Evolutionary conservation across 164 flowering plant species (phyloP).

Genomic region (Annona cherimola): DNA sequence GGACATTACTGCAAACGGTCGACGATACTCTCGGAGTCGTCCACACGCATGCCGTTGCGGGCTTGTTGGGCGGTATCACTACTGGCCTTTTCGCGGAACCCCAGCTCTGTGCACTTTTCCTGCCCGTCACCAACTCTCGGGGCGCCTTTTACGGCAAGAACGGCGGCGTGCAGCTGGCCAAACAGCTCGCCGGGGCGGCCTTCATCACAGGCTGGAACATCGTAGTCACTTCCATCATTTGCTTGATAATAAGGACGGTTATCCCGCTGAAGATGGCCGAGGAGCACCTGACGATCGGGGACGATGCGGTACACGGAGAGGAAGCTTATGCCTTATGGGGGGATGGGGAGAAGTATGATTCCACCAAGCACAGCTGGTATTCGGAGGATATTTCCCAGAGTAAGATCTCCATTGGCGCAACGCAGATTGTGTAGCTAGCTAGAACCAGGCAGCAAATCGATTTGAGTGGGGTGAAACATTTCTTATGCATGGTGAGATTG

Average conservation of each 20-base stretch:
- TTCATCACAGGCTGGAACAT: conserved; percentile 36
- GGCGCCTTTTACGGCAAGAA: conserved; percentile 27
- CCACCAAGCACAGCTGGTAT: conserved; percentile 21
- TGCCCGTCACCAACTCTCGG: conserved; percentile 27
- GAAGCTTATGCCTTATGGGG: conserved; percentile 41
- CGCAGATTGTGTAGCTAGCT: conserved; percentile 15
- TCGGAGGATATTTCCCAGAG: conserved; percentile 17
- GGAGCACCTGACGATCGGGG: conserved; percentile 30
- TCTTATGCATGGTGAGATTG: too few species aligned
- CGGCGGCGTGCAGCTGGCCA: conserved; percentile 27
- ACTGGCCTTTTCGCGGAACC: conserved; percentile 45
- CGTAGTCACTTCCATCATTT: conserved; percentile 26
- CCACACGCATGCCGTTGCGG: conserved; percentile 61
- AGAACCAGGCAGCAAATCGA: background rate
- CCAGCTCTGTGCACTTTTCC: conserved; percentile 25
- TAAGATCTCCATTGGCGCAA: conserved; percentile 12
- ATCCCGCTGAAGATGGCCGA: conserved; percentile 37
- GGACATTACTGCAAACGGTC: conserved; percentile 30
- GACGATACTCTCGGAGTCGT: conserved; percentile 56
- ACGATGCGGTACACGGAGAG: conserved; percentile 44
- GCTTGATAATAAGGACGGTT: conserved; percentile 18
- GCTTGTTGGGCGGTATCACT: conserved; percentile 37
- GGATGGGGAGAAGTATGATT: conserved; percentile 32
- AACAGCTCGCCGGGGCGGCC: conserved; percentile 25
- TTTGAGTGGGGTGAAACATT: too few species aligned